Conservation (phyloP, 805 yeast species). For the Debaryomyces castellii region DNA sequence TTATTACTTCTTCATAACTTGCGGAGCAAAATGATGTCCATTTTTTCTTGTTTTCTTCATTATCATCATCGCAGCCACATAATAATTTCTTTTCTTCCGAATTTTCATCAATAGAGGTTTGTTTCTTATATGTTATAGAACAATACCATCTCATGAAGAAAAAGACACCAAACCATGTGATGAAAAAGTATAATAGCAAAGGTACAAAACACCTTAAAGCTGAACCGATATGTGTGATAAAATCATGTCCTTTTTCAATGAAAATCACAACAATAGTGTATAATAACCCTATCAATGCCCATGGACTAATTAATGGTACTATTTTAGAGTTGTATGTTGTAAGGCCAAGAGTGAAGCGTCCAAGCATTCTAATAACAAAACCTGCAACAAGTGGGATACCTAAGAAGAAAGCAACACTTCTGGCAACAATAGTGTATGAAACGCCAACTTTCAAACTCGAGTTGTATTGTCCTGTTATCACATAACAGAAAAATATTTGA, state of each 20-base stretch:
- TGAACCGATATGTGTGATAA: slow-evolving; percentile 46
- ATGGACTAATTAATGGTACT: slow-evolving; percentile 45
- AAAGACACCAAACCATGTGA: slow-evolving; percentile 48
- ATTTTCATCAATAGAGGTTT: slow-evolving; percentile 9
- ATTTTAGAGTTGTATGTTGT: slow-evolving; percentile 31
- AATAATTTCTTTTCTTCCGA: slow-evolving; percentile 15
- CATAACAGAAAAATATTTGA: slow-evolving; percentile 46
- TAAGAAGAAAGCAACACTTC: slow-evolving; percentile 50
- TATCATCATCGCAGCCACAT: slow-evolving; percentile 42
- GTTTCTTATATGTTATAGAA: neutral
- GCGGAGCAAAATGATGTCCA: slow-evolving; percentile 35
- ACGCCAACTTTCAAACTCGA: slow-evolving; percentile 6
- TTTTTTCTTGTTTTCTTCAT: slow-evolving; percentile 8
- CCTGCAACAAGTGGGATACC: slow-evolving; percentile 55
- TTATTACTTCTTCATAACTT: slow-evolving; percentile 38
- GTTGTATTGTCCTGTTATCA: slow-evolving; percentile 30
- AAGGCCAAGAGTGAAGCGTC: slow-evolving; percentile 25
- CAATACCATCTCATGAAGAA: slow-evolving; percentile 29
- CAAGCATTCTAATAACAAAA: slow-evolving; percentile 36
- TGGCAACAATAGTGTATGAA: slow-evolving; percentile 42
- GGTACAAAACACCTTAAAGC: slow-evolving; percentile 54
- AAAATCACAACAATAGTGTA: slow-evolving; percentile 54
- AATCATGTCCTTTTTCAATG: slow-evolving; percentile 48
- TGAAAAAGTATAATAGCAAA: slow-evolving; percentile 44
- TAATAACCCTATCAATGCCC: slow-evolving; percentile 51